Conservation (phyloP, 164 flowering plant species). For the Aristolochia californica region DNA sequence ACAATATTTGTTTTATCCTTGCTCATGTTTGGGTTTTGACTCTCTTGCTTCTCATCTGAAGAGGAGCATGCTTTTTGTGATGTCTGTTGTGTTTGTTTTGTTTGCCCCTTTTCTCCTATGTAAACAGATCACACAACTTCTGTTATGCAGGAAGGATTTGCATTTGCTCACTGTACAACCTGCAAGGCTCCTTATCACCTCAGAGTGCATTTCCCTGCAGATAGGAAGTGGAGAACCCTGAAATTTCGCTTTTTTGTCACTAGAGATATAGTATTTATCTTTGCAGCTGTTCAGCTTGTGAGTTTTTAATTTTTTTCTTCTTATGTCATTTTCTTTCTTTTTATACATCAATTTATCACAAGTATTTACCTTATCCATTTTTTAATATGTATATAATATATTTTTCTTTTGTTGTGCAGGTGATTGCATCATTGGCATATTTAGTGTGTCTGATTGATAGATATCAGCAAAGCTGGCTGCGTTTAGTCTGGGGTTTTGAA, state of each 20-base stretch:
- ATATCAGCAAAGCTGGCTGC: constrained; percentile 67
- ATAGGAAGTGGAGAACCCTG: constrained; percentile 91
- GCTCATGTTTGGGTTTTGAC: too few species aligned
- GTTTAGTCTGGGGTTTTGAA: constrained; percentile 73
- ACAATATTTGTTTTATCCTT: too few species aligned
- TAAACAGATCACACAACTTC: background rate
- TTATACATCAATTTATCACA: background rate
- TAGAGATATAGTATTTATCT: constrained; percentile 83
- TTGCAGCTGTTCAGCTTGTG: constrained; percentile 89
- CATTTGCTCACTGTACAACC: constrained; percentile 98
- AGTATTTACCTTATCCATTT: background rate
- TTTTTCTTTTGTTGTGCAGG: constrained; percentile 30
- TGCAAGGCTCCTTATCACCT: constrained; percentile 93
- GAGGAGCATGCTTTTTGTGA: too few species aligned
- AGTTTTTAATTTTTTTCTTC: constrained; percentile 15
- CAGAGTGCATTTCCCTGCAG: constrained; percentile 83
- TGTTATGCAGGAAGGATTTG: constrained; percentile 91
- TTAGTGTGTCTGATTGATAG: constrained; percentile 59
- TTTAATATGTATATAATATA: too few species aligned
- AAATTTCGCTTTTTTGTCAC: constrained; percentile 99
- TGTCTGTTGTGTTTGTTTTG: too few species aligned
- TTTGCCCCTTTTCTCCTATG: background rate
- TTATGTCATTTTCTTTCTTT: background rate
- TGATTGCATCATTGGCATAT: constrained; percentile 69
- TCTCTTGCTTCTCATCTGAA: too few species aligned